Base-by-base conservation (phyloP, 208 protist species). In the Wallacemonas sp. region DNA sequence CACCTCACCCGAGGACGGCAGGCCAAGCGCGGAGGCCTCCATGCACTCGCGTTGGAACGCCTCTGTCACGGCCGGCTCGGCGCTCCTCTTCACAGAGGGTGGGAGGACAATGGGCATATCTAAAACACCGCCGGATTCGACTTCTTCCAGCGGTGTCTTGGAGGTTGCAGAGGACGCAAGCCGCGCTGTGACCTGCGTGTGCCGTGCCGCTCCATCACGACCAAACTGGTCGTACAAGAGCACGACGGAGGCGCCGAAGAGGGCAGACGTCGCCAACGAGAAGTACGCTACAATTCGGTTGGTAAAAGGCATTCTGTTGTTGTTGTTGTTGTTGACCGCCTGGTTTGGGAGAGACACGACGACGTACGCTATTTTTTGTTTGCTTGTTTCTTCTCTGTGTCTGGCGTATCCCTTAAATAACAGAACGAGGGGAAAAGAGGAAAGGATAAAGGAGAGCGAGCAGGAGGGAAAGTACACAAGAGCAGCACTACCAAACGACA, bases 1-100 rank as follows among this genome's bases (percentile, higher is more conserved):
- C 31, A 94, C 76, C 9, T 82, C 72, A 11, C 60, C 59, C n/a
- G 68, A 38, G 8, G 82, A 87, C 9, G 84, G 87, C 41, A 90
- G 58, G 1, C 87, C 87, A 30, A 72, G 61, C n/a, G 8, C 11
- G 3, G 66, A 73, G 14, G 70, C 72, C 36, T 82, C 69, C 31
- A 39, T 45, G 39, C 82, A 89, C 59, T 69, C 68, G 58, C 58
- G 64, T 11, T 68, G 2, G 45, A 81, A 80, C 34, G 39, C 42
- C 17, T n/a, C 24, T 21, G 60, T 54, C 21, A 76, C 54, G 28
- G 38, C 45, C 14, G 39, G n/a, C 21, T 49, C 27, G 17, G 66
- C 44, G 2, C 28, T 42, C n/a, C 53, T 24, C 6, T 56, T 15
- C 8, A 65, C 66, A 58, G 34, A n/a, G 1, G 76, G 76, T 26